Conservation (phyloP, 2,329 filamentous ascomycete species). For the Amylocarpus encephaloides region DNA sequence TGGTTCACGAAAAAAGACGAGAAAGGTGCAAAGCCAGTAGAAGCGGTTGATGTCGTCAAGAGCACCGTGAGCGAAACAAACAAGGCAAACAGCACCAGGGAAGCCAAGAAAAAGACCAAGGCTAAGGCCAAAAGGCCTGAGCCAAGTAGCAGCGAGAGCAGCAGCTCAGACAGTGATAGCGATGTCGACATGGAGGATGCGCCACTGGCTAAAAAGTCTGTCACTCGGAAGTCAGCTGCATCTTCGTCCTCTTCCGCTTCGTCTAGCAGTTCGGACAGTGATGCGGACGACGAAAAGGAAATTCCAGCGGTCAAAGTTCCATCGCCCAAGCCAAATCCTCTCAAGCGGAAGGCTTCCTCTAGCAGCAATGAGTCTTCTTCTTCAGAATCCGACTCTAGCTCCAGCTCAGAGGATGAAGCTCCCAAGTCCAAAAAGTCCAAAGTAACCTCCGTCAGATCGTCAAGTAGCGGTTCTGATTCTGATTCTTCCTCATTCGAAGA, state of each 20-base stretch:
- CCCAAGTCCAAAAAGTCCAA: constrained; percentile 49
- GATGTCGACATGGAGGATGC: constrained; percentile 33
- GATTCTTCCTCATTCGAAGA: constrained; percentile 32
- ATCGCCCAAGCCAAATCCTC: constrained; percentile 32
- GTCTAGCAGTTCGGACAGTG: constrained; percentile 41
- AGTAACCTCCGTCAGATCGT: constrained; percentile 28
- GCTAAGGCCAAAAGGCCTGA: constrained; percentile 23
- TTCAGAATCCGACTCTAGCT: constrained; percentile 39
- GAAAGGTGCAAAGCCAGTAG: not conserved
- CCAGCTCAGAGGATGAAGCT: constrained; percentile 41
- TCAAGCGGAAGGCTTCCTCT: constrained; percentile 50
- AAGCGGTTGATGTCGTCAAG: not conserved
- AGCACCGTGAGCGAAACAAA: constrained; percentile 19
- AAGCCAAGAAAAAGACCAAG: not conserved
- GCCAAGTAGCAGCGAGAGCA: constrained; percentile 34
- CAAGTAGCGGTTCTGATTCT: constrained; percentile 27
- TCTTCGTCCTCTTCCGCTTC: constrained; percentile 34
- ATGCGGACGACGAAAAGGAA: constrained; percentile 45
- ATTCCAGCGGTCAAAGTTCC: constrained; percentile 22
- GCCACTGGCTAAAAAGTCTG: constrained; percentile 28
- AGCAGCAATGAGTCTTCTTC: constrained; percentile 32
- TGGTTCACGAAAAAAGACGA: constrained; percentile 32
- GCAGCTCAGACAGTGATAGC: constrained; percentile 26
- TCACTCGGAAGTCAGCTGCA: constrained; percentile 28
- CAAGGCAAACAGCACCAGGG: constrained; percentile 21